These are phyloP conservation scores for Cyclotella sp. DNA, from an alignment of 108 stramenopile species.

Conservation along the genomic window DNA sequence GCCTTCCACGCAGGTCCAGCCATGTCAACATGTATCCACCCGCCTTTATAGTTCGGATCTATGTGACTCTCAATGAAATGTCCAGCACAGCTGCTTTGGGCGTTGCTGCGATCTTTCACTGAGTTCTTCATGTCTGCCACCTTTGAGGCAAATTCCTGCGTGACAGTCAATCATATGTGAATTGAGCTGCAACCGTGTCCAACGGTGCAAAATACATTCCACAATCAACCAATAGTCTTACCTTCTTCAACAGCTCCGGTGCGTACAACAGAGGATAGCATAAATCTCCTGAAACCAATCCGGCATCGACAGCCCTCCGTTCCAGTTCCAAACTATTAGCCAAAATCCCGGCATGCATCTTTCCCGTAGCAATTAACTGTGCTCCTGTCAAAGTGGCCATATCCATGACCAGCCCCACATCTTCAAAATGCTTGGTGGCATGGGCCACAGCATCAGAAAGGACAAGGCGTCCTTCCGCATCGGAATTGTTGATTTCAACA, in stretches of 20 bases:
- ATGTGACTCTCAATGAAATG: slow-evolving; percentile 90
- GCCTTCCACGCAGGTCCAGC: slow-evolving; percentile 76
- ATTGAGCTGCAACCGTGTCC: no score
- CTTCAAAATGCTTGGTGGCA: slow-evolving; percentile 63
- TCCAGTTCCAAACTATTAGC: slow-evolving; percentile 78
- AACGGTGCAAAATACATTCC: no score
- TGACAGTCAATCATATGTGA: not conserved
- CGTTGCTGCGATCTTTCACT: slow-evolving; percentile 83
- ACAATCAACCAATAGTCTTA: not conserved
- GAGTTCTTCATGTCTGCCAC: slow-evolving; percentile 93
- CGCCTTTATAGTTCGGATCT: slow-evolving; percentile 53
- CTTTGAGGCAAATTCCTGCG: slow-evolving; percentile 17
- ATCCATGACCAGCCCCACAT: slow-evolving; percentile 47
- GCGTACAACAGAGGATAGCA: slow-evolving; percentile 76
- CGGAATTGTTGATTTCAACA: slow-evolving; percentile 92
- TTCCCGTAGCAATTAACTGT: slow-evolving; percentile 82
- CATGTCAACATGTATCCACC: slow-evolving; percentile 92
- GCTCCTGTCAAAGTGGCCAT: slow-evolving; percentile 94
- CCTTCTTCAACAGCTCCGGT: slow-evolving; percentile 75
- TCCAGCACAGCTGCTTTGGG: slow-evolving; percentile 84
- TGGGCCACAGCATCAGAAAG: slow-evolving; percentile 83
- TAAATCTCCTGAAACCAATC: slow-evolving; percentile 71
- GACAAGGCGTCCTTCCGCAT: slow-evolving; percentile 89
- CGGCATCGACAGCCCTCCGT: slow-evolving; percentile 52
- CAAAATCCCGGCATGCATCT: slow-evolving; percentile 75